These are phyloP conservation scores for Colletotrichum gigasporum DNA, from an alignment of 2,329 filamentous ascomycete genomes.

Conservation along the genomic window DNA sequence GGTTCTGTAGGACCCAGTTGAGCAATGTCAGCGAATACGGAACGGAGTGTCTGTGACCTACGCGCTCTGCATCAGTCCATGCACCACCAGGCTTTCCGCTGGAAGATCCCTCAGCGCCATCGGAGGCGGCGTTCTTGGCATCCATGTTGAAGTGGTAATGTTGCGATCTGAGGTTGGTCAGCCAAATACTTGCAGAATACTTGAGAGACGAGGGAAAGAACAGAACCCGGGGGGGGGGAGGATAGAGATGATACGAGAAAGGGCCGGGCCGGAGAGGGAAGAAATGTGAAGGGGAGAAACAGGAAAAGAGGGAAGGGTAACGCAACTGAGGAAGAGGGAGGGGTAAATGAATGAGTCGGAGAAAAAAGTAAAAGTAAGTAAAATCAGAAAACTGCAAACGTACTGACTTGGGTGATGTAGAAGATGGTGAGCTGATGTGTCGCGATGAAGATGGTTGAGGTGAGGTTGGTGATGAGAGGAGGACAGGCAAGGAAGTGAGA, in stretches of 20 bases:
- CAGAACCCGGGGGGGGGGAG: too few species aligned
- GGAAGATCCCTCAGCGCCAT: constrained; percentile 34
- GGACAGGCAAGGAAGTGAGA: too few species aligned
- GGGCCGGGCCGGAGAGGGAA: too few species aligned
- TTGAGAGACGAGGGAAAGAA: too few species aligned
- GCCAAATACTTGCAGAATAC: neutral
- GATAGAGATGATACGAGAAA: too few species aligned
- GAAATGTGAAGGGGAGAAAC: too few species aligned
- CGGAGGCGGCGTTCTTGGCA: constrained; percentile 26
- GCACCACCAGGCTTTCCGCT: constrained; percentile 18
- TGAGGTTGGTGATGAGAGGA: neutral
- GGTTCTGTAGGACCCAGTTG: constrained; percentile 35
- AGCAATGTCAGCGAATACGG: neutral
- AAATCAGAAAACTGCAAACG: too few species aligned
- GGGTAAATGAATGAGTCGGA: neutral
- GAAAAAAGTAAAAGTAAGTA: too few species aligned
- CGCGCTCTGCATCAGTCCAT: constrained; percentile 50
- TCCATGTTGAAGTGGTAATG: constrained; percentile 35
- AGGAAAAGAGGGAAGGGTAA: too few species aligned
- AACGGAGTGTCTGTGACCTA: constrained; percentile 28
- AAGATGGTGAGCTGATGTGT: too few species aligned
- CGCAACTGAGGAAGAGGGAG: too few species aligned
- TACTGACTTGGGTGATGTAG: too few species aligned
- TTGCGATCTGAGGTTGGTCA: neutral
- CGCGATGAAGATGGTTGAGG: neutral